Conservation (phyloP, 495 filamentous ascomycete species). For the Halenospora varia region DNA sequence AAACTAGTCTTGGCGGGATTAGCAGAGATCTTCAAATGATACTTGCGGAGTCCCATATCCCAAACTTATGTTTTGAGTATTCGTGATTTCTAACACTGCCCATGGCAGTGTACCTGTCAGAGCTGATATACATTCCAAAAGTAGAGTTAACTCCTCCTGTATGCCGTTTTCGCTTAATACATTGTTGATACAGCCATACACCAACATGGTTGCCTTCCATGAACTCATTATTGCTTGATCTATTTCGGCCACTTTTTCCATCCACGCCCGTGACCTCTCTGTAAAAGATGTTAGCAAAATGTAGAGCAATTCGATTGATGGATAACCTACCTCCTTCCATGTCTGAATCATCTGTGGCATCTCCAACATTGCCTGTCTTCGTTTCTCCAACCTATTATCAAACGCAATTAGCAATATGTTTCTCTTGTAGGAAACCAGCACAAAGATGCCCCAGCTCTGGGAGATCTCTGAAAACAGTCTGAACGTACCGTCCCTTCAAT, state of each 20-base stretch:
- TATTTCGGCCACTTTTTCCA: constrained; percentile 91
- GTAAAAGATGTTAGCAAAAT: constrained; percentile 20
- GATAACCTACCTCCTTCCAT: constrained; percentile 81
- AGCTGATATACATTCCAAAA: constrained; percentile 3
- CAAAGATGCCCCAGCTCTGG: too few species aligned
- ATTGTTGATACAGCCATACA: constrained; percentile 11
- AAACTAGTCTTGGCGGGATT: too few species aligned
- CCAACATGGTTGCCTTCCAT: not conserved
- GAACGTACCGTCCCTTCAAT: constrained; percentile 64
- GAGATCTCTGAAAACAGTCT: constrained; percentile 10
- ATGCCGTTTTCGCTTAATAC: constrained; percentile 1
- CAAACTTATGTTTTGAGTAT: too few species aligned
- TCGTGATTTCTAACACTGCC: too few species aligned
- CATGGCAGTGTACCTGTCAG: not conserved
- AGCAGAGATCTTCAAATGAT: too few species aligned
- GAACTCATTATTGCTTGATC: not conserved
- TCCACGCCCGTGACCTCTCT: constrained; percentile 80
- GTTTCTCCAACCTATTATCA: constrained; percentile 68
- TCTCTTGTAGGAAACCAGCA: not conserved
- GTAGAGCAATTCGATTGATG: constrained; percentile 21
- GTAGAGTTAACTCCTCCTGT: not conserved
- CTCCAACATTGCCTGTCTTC: constrained; percentile 84
- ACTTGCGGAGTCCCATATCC: too few species aligned
- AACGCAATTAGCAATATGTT: constrained; percentile 17
- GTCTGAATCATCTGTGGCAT: constrained; percentile 87